Base-by-base conservation (phyloP, 2,329 filamentous ascomycete species). In the Nectriaceae sp. region DNA sequence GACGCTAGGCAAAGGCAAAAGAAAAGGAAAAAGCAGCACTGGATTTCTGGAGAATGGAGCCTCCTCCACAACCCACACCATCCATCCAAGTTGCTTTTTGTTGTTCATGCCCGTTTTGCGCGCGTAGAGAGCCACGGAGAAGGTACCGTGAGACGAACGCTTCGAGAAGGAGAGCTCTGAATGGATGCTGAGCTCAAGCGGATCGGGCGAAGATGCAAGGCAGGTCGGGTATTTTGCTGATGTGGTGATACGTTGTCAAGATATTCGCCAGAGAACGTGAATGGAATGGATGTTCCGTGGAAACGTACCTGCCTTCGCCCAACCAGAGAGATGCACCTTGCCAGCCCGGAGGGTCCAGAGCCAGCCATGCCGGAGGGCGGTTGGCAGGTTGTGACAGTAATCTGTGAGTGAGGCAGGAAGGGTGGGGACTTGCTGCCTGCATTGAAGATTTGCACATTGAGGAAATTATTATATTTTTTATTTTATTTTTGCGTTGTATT, bases 181-280 rank as follows among this genome's bases (percentile, higher is more conserved):
- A 36, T 16, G 33, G 33, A n/a, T 16, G n/a, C 33, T 47, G 53
- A 52, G 47, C 53, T 46, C 21, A 39, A 42, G 62, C 56, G 61
- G 64, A 61, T 66, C 61, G 58, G 62, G 57, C 55, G 62, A 59
- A 63, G 58, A 45, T 61, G 57, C 60, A 64, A 55, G 58, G 44
- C 19, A 48, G 55, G 60, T 62, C 61, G 60, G 61, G 56, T 54
- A 57, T 53, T 58, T 57, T 57, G 37, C 22, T 53, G 57, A 64
- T 62, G 65, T 63, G 69, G 65, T 74, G 74, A 77, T 78, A 74
- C 70, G 75, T 77, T 78, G 75, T 77, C 76, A 78, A 69, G 62
- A 64, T 60, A 56, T 63, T 53, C 53, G 55, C 67, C 64, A 70
- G 54, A 67, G 63, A 62, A 66, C 47, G 48, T 52, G 54, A 55